These are phyloP conservation scores for Debaryomyces hansenii DNA, from an alignment of 805 yeast species.

Conservation along the genomic window DNA sequence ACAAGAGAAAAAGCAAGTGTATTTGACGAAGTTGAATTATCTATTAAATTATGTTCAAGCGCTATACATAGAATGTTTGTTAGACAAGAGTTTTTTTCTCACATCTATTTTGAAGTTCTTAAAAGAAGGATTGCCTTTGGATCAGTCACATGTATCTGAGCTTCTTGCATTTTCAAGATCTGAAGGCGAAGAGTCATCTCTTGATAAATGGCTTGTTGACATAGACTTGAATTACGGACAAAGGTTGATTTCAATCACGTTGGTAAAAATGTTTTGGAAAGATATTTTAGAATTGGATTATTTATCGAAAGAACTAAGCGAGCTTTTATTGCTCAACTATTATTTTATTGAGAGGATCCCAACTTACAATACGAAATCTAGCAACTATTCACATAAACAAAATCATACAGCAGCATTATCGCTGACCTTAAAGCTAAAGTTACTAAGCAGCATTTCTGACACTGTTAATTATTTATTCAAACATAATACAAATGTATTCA, in stretches of 20 bases:
- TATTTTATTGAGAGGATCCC: constrained; percentile 35
- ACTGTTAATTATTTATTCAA: constrained; percentile 44
- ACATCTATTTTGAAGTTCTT: constrained; percentile 63
- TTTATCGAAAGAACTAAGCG: constrained; percentile 65
- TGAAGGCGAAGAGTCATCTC: constrained; percentile 22
- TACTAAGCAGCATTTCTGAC: constrained; percentile 27
- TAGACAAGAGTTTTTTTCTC: constrained; percentile 63
- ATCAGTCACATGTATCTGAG: constrained; percentile 22
- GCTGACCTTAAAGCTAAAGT: constrained; percentile 21
- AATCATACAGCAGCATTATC: constrained; percentile 9
- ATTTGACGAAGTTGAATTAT: constrained; percentile 59
- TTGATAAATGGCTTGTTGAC: constrained; percentile 11
- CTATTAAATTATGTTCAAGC: constrained; percentile 59
- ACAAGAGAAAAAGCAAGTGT: constrained; percentile 32
- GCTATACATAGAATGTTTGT: constrained; percentile 64
- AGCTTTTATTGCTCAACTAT: constrained; percentile 52
- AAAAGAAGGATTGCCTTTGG: constrained; percentile 33
- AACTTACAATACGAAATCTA: not conserved
- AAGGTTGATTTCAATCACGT: constrained; percentile 38
- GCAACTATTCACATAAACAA: not conserved
- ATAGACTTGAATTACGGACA: constrained; percentile 35
- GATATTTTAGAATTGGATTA: constrained; percentile 57
- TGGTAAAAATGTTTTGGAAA: constrained; percentile 70
- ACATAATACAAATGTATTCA: constrained; percentile 57
- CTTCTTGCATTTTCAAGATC: constrained; percentile 16